Evolutionary conservation across 2,329 filamentous ascomycete species (phyloP).

Genomic region (Hymenoscyphus salicellus): DNA sequence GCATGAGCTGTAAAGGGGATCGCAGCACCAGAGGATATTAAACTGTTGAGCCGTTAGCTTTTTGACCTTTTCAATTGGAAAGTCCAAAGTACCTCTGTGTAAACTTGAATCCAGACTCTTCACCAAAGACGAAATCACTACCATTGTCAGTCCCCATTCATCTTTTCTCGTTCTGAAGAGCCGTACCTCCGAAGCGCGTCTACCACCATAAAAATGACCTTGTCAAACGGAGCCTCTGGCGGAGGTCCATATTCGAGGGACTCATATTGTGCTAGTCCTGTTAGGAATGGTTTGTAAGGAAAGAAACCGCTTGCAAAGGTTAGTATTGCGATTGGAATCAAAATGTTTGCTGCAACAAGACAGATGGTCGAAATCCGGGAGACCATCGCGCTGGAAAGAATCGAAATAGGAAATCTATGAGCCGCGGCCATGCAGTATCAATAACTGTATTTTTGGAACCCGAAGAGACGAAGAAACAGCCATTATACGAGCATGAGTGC

Average conservation of each 20-base stretch:
- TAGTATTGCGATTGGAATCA: constrained; percentile 71
- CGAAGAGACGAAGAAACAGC: constrained; percentile 9
- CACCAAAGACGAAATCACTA: constrained; percentile 89
- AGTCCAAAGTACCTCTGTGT: constrained; percentile 69
- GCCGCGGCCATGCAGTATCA: constrained; percentile 8
- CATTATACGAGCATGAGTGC: constrained; percentile 19
- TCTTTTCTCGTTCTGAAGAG: neutral
- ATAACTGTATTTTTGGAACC: neutral
- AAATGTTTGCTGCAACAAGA: constrained; percentile 67
- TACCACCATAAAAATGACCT: constrained; percentile 94
- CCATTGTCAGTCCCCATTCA: constrained; percentile 24
- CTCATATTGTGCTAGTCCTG: constrained; percentile 73
- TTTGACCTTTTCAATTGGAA: neutral
- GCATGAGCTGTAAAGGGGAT: constrained; percentile 94
- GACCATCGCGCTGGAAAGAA: constrained; percentile 26
- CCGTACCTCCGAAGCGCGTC: constrained; percentile 83
- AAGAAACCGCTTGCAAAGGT: constrained; percentile 92
- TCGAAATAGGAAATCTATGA: constrained; percentile 12
- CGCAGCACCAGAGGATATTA: constrained; percentile 79
- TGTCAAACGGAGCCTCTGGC: constrained; percentile 75
- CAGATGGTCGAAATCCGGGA: constrained; percentile 29
- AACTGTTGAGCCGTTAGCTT: constrained; percentile 46
- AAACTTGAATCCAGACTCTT: constrained; percentile 76
- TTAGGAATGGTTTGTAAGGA: constrained; percentile 90
- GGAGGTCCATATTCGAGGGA: constrained; percentile 52